Conservation (phyloP, 768 basidiomycete species). For the Atractiella rhizophila region DNA sequence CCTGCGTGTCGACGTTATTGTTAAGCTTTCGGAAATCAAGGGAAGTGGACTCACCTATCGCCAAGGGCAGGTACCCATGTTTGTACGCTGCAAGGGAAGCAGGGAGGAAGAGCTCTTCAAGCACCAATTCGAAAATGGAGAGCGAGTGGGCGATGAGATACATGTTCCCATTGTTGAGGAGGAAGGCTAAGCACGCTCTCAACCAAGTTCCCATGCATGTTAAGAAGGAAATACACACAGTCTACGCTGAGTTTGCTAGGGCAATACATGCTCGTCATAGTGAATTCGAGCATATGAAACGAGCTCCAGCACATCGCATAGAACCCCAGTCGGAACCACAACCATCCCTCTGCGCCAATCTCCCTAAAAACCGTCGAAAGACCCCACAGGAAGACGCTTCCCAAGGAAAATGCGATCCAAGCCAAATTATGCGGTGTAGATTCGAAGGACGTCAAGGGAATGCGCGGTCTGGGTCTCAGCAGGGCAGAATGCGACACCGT, state of each 20-base stretch:
- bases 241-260: constrained; percentile 70
- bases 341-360: not conserved
- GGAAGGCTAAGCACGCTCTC: constrained; percentile 37
- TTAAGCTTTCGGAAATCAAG: not conserved
- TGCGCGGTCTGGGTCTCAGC: too few relatives aligned
- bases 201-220: not conserved
- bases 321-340: constrained; percentile 38
- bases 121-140: constrained; percentile 55
- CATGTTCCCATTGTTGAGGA: constrained; percentile 62
- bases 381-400: constrained; percentile 40
- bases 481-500: too few relatives aligned
- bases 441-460: too few relatives aligned
- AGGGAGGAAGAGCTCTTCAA: constrained; percentile 22
- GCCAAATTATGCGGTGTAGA: constrained; percentile 55
- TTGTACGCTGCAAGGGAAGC: constrained; percentile 8
- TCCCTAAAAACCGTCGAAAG: constrained; percentile 26
- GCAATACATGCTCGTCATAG: constrained; percentile 89
- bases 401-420: constrained; percentile 60
- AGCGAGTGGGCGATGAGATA: constrained; percentile 64
- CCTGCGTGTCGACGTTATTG: constrained; percentile 26
- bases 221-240: constrained; percentile 34
- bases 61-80: constrained; percentile 4
- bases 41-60: constrained; percentile 12
- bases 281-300: constrained; percentile 88
- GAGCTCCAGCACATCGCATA: constrained; percentile 57